These are phyloP conservation scores for Penicillium sp. DNA, from an alignment of 2,329 filamentous ascomycete genomes.

Conservation along the genomic window DNA sequence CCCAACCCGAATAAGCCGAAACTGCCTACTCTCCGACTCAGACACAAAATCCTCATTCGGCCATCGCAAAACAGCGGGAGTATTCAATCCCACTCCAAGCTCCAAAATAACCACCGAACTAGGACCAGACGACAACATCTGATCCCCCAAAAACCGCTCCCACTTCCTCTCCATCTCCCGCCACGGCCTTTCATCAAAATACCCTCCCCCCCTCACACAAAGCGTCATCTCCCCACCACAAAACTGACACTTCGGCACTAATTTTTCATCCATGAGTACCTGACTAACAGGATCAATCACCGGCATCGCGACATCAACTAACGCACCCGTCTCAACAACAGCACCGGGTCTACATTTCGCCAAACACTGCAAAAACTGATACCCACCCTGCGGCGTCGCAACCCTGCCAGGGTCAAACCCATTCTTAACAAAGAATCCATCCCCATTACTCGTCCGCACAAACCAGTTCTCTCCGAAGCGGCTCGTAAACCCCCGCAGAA, in stretches of 20 bases:
- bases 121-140: neutral
- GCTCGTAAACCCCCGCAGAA: neutral
- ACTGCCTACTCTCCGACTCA: neutral
- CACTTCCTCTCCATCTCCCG: constrained; percentile 1
- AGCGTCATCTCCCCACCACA: constrained; percentile 4
- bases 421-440: constrained; percentile 1
- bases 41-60: neutral
- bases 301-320: neutral
- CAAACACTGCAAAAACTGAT: neutral
- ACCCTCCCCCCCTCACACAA: neutral
- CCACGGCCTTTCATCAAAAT: neutral
- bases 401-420: neutral
- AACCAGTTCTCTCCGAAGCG: neutral
- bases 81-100: constrained; percentile 1
- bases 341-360: neutral
- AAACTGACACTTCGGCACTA: neutral
- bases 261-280: neutral
- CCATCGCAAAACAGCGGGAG: constrained; percentile 1
- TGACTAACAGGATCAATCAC: neutral
- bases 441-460: neutral
- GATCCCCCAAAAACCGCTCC: neutral
- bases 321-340: neutral
- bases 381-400: constrained; percentile 4
- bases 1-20: constrained; percentile 4
- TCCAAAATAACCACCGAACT: constrained; percentile 1